Base-by-base conservation (phyloP, 2,329 filamentous ascomycete species). In the Alternaria consortialis region DNA sequence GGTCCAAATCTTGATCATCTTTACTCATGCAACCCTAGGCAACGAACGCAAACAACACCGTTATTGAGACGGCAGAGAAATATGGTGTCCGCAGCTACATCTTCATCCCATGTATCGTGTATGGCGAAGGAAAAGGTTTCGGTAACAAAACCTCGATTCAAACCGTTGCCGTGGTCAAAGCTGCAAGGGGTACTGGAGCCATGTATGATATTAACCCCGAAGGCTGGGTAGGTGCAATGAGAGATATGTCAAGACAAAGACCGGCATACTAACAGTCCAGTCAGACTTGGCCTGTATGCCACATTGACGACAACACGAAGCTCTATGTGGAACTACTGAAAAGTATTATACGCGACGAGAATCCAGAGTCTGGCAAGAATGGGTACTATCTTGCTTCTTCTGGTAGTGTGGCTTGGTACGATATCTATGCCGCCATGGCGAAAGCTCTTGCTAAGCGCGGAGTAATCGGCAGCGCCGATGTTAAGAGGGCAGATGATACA, bases 61-160 rank as follows among this genome's bases (percentile, higher is more conserved):
- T 85, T 8, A 81, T 84, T 36, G 82, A 85, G 17, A 71, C 76
- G 6, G 78, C 79, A 6, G 80, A 83, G 25, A 66, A 65, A 11
- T 60, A 78, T 13, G 82, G 81, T 0, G 82, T 86, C 3, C 76
- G 74, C 31, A 81, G 79, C 58, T 86, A 86, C 63, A 80, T 86
- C n/a, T 86, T 86, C 67, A 74, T 74, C 0, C 85, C 84, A 1
- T 86, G 84, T 64, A 82, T 86, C 29, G 85, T 87, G 13, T 86
- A 73, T 46, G 84, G 84, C 7, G 73, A 80, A 55, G 81, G 83
- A 3, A 77, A 81, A 58, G 84, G 84, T 0, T 85, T 85, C 56
- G 83, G 84, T 2, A 85, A 86, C 62, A 62, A 56, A 2, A 83
- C 83, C 40, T 85, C 84, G 2, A 85, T 84, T 48, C 84, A 86